These are phyloP conservation scores for Leccinellum luteum DNA, from an alignment of 768 basidiomycete species.

Conservation along the genomic window DNA sequence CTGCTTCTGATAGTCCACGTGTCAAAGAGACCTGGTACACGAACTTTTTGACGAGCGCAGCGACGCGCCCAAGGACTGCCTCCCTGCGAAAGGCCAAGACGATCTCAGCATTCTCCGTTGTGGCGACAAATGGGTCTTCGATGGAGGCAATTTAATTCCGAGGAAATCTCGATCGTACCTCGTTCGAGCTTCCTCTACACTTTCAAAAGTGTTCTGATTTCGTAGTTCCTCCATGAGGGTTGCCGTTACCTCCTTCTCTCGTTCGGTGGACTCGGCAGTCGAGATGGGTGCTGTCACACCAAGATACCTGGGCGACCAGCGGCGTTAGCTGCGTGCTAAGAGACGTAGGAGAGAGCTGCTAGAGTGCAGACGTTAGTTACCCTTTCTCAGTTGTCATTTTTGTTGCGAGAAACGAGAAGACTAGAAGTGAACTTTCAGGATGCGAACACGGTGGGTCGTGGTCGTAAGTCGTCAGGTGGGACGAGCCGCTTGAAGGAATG, in stretches of 20 bases:
- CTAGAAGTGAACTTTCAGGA: slow-evolving; percentile 4
- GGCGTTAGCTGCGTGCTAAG: slow-evolving; percentile 10
- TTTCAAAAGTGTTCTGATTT: slow-evolving; percentile 85
- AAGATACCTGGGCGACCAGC: slow-evolving; percentile 49
- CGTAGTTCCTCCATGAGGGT: slow-evolving; percentile 91
- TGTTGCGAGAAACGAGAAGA: slow-evolving; percentile 5
- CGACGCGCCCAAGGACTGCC: slow-evolving; percentile 86
- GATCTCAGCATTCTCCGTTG: slow-evolving; percentile 22
- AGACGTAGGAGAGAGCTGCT: neutral
- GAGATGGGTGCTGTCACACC: slow-evolving; percentile 89
- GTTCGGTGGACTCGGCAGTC: slow-evolving; percentile 64
- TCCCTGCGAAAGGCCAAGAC: slow-evolving; percentile 56
- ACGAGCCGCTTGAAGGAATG: slow-evolving; percentile 2
- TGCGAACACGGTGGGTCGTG: slow-evolving; percentile 11
- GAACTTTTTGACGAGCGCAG: slow-evolving; percentile 88
- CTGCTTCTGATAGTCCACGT: slow-evolving; percentile 82
- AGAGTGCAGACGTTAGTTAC: slow-evolving; percentile 26
- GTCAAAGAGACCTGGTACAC: slow-evolving; percentile 78
- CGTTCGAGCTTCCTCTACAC: slow-evolving; percentile 80
- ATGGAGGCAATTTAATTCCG: neutral
- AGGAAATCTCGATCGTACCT: slow-evolving; percentile 52
- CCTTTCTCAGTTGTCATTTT: slow-evolving; percentile 44
- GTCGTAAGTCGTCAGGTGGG: slow-evolving; percentile 17
- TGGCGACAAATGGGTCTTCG: slow-evolving; percentile 1
- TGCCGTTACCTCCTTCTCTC: slow-evolving; percentile 79